Evolutionary conservation across 108 stramenopile genomes (phyloP), one percentile per base, ranked within the genome.

Genomic region (Heterococcus sp.): DNA sequence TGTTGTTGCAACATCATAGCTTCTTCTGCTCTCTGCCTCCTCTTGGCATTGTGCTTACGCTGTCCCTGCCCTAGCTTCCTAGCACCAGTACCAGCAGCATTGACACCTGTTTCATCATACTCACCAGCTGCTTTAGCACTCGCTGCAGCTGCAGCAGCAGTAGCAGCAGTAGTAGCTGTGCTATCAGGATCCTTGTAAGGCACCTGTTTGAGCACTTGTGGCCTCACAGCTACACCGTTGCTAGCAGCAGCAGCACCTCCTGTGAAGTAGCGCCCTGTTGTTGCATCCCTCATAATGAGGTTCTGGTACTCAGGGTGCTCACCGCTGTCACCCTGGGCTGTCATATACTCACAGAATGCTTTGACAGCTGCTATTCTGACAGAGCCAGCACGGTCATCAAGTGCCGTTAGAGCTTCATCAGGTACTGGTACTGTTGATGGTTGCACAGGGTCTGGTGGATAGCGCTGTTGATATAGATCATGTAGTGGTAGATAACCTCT

Each of bases 341-440:
- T 14, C 46, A 58, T 58, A 21, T 58, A 58, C 14, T 58, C 21
- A 21, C 46, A 58, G 77, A 78, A 78, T 2, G 77, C 77, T 37
- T 78, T 78, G 69, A 78, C 35, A 30, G 68, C 77, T 1, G 58
- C 46, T 35, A 78, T 78, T 69, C 77, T 69, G 31, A 78, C 77
- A 28, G 77, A 66, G 28, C 77, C 77, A 14, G 77, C 77, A 37
- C 77, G 69, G 66, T 78, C 77, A 64, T 78, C 77, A 1, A 65
- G 68, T 2, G 70, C 77, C 63, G 70, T 69, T 46, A 78, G 68
- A 31, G 77, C 77, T 21, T 58, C 46, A 21, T 58, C 46, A 21
- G 46, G 46, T n/a, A n/a, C n/a, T n/a, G n/a, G n/a, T n/a, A n/a
- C n/a, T n/a, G n/a, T n/a, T n/a, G n/a, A n/a, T n/a, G n/a, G n/a